phyloP scores from a whole-genome alignment of 2,329 filamentous ascomycete species.

The Epichloe sibirici region DNA sequence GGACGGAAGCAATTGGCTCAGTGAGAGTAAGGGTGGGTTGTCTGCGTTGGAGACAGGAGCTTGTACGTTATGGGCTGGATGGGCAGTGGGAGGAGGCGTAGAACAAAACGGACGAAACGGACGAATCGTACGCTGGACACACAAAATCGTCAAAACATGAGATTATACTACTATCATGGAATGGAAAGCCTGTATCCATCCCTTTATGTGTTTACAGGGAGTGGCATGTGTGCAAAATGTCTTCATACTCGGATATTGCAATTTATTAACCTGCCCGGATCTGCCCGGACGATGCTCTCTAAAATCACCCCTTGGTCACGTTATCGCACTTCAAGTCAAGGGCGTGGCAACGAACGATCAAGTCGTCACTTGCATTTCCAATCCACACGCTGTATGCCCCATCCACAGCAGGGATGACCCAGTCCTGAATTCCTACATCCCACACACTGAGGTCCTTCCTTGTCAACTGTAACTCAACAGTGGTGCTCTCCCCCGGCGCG shows the following conservation, averaged over 20 bases:
- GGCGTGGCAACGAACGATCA: constrained; percentile 18
- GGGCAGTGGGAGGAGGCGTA: no score
- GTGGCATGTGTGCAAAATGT: no score
- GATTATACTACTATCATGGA: no score
- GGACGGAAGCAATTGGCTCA: constrained; percentile 32
- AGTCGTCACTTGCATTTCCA: constrained; percentile 24
- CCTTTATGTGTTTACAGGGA: no score
- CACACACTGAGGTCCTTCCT: constrained; percentile 63
- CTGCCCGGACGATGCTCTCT: no score
- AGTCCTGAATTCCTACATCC: constrained; percentile 56
- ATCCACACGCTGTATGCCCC: constrained; percentile 28
- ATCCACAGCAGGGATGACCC: constrained; percentile 36
- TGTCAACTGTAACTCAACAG: constrained; percentile 46
- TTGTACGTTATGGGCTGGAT: neutral
- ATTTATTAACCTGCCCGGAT: no score
- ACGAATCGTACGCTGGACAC: no score
- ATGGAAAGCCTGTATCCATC: no score
- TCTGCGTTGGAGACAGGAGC: neutral
- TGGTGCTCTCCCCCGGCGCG: constrained; percentile 37
- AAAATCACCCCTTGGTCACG: neutral
- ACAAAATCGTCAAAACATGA: no score
- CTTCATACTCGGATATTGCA: no score
- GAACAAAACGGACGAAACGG: no score
- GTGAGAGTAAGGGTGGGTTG: constrained; percentile 6
- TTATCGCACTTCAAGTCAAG: constrained; percentile 18